Conservation (phyloP, 2,329 filamentous ascomycete species). For the Byssothecium circinans region DNA sequence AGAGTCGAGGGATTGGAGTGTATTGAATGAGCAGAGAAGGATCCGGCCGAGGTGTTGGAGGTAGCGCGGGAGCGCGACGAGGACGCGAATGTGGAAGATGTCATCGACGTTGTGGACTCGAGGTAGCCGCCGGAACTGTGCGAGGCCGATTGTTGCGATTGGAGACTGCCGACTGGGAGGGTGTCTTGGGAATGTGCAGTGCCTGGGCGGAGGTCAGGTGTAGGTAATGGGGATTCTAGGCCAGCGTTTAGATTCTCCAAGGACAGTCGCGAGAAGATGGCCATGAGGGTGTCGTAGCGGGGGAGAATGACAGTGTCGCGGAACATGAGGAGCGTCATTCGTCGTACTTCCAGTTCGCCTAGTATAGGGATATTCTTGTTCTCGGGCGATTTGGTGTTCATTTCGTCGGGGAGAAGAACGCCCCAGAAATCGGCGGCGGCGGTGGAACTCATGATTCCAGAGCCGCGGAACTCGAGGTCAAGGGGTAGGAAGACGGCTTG, state of each 20-base stretch:
- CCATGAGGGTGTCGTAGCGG: slow-evolving; percentile 84
- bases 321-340: slow-evolving; percentile 84
- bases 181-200: slow-evolving; percentile 31
- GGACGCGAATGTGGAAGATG: slow-evolving; percentile 51
- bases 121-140: slow-evolving; percentile 75
- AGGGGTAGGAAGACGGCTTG: slow-evolving; percentile 93
- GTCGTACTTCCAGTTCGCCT: slow-evolving; percentile 76
- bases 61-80: slow-evolving; percentile 72
- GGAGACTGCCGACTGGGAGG: slow-evolving; percentile 67
- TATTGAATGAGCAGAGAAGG: slow-evolving; percentile 45
- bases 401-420: slow-evolving; percentile 55
- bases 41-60: slow-evolving; percentile 70
- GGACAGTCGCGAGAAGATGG: slow-evolving; percentile 84
- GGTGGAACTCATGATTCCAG: slow-evolving; percentile 75
- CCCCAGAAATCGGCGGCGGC: slow-evolving; percentile 92
- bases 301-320: slow-evolving; percentile 86
- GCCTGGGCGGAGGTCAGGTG: slow-evolving; percentile 34
- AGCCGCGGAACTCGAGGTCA: slow-evolving; percentile 88
- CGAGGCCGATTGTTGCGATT: slow-evolving; percentile 58
- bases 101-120: slow-evolving; percentile 63
- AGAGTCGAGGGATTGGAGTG: slow-evolving; percentile 36
- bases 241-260: slow-evolving; percentile 69
- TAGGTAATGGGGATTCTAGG: slow-evolving; percentile 38
- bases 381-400: slow-evolving; percentile 51
- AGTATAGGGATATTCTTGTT: slow-evolving; percentile 49